A percentile compares a stretch with the other conserved stretches of the same genome.
These are phyloP conservation scores for Collybia sordida DNA, from an alignment of 768 basidiomycete genomes.

Conservation along the genomic window DNA sequence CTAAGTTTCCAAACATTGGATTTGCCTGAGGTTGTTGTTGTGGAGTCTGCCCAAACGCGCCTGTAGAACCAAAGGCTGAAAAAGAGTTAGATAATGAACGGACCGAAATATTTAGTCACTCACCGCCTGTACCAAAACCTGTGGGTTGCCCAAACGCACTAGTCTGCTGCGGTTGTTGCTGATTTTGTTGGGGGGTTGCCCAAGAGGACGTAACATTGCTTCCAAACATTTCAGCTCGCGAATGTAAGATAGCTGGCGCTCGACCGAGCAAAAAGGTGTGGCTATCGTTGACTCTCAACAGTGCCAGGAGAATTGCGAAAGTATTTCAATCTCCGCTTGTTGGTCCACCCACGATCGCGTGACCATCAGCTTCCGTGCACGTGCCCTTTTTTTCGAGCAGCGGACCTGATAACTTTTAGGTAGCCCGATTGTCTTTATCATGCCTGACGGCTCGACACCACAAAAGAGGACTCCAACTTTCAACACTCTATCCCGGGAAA, in stretches of 20 bases:
- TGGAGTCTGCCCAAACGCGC: slow-evolving; percentile 59
- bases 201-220: slow-evolving; percentile 60
- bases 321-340: slow-evolving; percentile 35
- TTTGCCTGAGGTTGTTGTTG: slow-evolving; percentile 66
- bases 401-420: not conserved
- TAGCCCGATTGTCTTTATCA: slow-evolving; percentile 21
- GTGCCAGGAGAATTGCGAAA: slow-evolving; percentile 14
- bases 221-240: slow-evolving; percentile 57
- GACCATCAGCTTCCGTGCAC: slow-evolving; percentile 21
- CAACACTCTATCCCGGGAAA: slow-evolving; percentile 79
- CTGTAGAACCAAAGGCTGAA: slow-evolving; percentile 53
- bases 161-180: slow-evolving; percentile 54
- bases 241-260: slow-evolving; percentile 12
- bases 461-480: slow-evolving; percentile 58
- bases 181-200: slow-evolving; percentile 66
- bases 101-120: slow-evolving; percentile 22
- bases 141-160: slow-evolving; percentile 71
- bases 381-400: slow-evolving; percentile 31
- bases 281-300: slow-evolving; percentile 12
- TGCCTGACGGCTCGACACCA: slow-evolving; percentile 50
- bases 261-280: slow-evolving; percentile 1
- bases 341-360: slow-evolving; percentile 20
- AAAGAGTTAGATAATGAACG: slow-evolving; percentile 21
- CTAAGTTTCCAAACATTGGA: slow-evolving; percentile 77
- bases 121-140: slow-evolving; percentile 60